Percentiles rank a stretch among this genome's conserved stretches.
Evolutionary conservation across 345 rosid species (phyloP).

Genomic region (Iberis pinnata): DNA sequence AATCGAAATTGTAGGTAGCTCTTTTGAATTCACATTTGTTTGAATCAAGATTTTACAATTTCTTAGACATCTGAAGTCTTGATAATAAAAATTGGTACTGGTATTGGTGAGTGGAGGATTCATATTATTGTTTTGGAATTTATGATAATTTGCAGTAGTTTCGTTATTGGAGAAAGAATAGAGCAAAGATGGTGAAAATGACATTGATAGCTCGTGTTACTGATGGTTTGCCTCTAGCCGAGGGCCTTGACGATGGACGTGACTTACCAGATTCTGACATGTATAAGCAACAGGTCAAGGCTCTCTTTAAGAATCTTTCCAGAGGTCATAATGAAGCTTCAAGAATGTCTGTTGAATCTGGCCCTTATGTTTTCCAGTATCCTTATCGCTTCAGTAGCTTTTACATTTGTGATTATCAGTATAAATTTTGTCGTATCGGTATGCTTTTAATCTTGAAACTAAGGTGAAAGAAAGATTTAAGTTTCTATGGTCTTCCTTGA

Average conservation of each 20-base stretch:
- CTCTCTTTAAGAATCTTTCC: constrained; percentile 92
- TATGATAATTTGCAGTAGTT: constrained; percentile 29
- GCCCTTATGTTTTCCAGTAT: constrained; percentile 93
- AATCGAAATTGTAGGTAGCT: not conserved
- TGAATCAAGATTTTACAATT: too few relatives aligned
- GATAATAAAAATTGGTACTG: constrained; percentile 5
- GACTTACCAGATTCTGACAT: constrained; percentile 76
- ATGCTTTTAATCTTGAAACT: constrained; percentile 5
- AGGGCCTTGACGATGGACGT: constrained; percentile 95
- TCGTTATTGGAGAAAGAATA: constrained; percentile 32
- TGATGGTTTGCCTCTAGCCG: constrained; percentile 92
- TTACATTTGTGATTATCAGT: constrained; percentile 2
- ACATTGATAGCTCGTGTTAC: constrained; percentile 99
- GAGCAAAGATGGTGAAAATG: constrained; percentile 84
- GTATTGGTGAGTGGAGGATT: not conserved
- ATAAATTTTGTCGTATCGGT: not conserved
- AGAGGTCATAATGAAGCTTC: constrained; percentile 86
- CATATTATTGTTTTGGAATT: constrained; percentile 5
- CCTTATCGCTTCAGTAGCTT: constrained; percentile 33
- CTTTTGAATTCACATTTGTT: not conserved
- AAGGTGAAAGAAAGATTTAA: constrained; percentile 7
- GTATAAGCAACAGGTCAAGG: constrained; percentile 96
- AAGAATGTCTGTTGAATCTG: constrained; percentile 87
- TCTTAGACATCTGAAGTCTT: too few relatives aligned
- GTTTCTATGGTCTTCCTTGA: constrained; percentile 46